Evolutionary conservation across 805 yeast species (phyloP).

Genomic region (Starmera amethionina): DNA sequence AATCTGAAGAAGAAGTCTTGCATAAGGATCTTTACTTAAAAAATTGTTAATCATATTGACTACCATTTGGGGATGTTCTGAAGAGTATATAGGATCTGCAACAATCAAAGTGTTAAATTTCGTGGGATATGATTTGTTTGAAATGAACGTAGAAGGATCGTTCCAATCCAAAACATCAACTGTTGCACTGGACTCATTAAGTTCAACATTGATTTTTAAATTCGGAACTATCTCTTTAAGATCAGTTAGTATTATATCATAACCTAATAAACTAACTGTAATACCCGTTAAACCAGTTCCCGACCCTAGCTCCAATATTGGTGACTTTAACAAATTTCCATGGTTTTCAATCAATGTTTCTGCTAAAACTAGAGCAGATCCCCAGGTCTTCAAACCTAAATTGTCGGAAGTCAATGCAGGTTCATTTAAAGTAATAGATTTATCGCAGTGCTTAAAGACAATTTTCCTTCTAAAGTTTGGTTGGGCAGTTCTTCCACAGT

Average conservation of each 20-base stretch:
- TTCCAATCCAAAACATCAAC: conserved; percentile 74
- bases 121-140: conserved; percentile 16
- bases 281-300: conserved; percentile 94
- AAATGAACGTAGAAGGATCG: conserved; percentile 34
- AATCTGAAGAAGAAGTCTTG: conserved; percentile 57
- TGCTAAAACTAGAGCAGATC: conserved; percentile 70
- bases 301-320: conserved; percentile 70
- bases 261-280: conserved; percentile 45
- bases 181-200: conserved; percentile 31
- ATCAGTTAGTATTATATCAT: conserved; percentile 48
- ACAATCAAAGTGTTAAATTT: conserved; percentile 53
- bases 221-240: conserved; percentile 70
- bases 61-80: conserved; percentile 71
- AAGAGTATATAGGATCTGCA: conserved; percentile 85
- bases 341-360: conserved; percentile 34
- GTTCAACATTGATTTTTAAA: conserved; percentile 42
- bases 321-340: conserved; percentile 16
- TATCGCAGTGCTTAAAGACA: conserved; percentile 28
- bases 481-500: conserved; percentile 77
- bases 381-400: conserved; percentile 94
- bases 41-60: conserved; percentile 46
- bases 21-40: conserved; percentile 20
- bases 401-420: conserved; percentile 84
- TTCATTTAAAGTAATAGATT: conserved; percentile 41
- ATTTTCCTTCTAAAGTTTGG: conserved; percentile 62